A percentile compares a stretch with the other conserved stretches of the same genome.
phyloP scores from a whole-genome alignment of 257 asterid genomes.

The Paulownia fortunei region DNA sequence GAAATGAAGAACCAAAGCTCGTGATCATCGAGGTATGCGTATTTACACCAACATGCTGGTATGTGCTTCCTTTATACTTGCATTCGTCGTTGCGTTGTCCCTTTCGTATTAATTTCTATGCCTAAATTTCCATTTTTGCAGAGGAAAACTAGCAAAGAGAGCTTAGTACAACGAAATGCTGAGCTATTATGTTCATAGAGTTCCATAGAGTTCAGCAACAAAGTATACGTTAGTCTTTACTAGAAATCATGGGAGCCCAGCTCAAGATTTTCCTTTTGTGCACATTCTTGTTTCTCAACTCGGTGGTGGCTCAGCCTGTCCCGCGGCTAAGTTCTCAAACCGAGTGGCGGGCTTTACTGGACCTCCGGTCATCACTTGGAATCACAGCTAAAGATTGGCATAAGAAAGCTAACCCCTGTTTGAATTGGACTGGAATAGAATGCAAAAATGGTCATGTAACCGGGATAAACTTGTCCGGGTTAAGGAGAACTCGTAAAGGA shows the following conservation, averaged over 20 bases:
- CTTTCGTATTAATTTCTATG: not conserved
- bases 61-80: not conserved
- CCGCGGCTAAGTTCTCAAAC: constrained; percentile 40
- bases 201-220: not conserved
- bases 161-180: constrained; percentile 3
- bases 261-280: constrained; percentile 29
- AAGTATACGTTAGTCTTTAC: not conserved
- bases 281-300: constrained; percentile 32
- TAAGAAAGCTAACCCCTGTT: constrained; percentile 60
- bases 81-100: not conserved
- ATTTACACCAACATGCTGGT: constrained; percentile 25
- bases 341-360: constrained; percentile 60
- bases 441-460: constrained; percentile 56
- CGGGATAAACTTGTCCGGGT: constrained; percentile 51
- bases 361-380: constrained; percentile 70
- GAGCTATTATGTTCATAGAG: not conserved
- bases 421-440: constrained; percentile 71
- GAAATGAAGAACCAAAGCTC: constrained; percentile 32
- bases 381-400: constrained; percentile 69
- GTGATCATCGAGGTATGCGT: constrained; percentile 41
- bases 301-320: constrained; percentile 38
- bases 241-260: constrained; percentile 35
- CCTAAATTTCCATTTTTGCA: constrained; percentile 23
- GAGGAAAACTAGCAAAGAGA: not conserved
- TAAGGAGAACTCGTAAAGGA: constrained; percentile 52